Conservation (phyloP, 2,329 filamentous ascomycete species). For the Penicillium sp. region DNA sequence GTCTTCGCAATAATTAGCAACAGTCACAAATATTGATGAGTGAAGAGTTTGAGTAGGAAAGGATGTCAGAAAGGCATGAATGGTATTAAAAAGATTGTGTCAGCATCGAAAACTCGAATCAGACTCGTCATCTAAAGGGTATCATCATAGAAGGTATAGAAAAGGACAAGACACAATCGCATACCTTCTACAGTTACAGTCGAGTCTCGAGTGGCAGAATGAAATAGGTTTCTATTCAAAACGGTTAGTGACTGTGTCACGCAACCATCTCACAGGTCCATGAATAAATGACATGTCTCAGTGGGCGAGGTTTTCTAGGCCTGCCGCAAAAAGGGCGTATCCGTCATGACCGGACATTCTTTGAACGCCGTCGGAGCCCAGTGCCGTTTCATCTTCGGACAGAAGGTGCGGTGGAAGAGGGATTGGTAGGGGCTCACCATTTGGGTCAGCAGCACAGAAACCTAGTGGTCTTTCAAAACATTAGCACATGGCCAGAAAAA, state of each 20-base stretch:
- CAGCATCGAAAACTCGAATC: constrained; percentile 61
- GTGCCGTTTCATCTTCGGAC: constrained; percentile 62
- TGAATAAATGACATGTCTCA: constrained; percentile 53
- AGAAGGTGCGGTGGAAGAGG: constrained; percentile 1
- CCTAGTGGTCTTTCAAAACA: constrained; percentile 19
- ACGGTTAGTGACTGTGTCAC: constrained; percentile 29
- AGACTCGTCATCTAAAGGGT: constrained; percentile 61
- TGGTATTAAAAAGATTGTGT: constrained; percentile 54
- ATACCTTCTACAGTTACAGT: constrained; percentile 21
- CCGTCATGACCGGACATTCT: constrained; percentile 66
- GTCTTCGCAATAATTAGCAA: constrained; percentile 7
- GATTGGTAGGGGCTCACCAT: constrained; percentile 26
- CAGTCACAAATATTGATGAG: constrained; percentile 5
- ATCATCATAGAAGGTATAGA: constrained; percentile 45
- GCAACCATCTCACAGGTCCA: constrained; percentile 19
- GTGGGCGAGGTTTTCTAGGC: constrained; percentile 99
- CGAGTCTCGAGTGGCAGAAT: constrained; percentile 11
- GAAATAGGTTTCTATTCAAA: constrained; percentile 16
- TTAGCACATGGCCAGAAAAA: constrained; percentile 15
- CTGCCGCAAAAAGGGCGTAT: constrained; percentile 85
- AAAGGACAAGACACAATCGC: constrained; percentile 4
- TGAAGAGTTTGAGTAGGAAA: constrained; percentile 3
- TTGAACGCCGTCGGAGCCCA: constrained; percentile 79
- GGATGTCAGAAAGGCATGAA: constrained; percentile 57
- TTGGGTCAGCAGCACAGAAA: constrained; percentile 1